Conservation (phyloP, 306 rosid species). For the Quillaja saponaria region DNA sequence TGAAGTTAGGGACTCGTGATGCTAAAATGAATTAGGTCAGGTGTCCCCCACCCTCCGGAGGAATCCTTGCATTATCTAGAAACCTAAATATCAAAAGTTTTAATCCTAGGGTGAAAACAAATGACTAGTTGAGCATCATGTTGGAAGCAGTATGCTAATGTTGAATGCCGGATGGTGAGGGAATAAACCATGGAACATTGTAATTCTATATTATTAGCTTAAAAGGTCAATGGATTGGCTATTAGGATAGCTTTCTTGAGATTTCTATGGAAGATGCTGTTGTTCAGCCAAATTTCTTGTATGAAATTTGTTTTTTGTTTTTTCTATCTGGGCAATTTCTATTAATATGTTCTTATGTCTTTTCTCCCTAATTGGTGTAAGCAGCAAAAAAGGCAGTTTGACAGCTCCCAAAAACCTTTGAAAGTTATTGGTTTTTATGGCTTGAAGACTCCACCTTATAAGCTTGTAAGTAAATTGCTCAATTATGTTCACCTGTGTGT, state of each 20-base stretch:
- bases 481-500: constrained; percentile 21
- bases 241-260: constrained; percentile 16
- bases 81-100: neutral
- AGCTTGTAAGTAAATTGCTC: constrained; percentile 58
- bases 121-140: neutral
- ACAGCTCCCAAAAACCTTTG: constrained; percentile 41
- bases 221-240: neutral
- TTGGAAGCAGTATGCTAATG: constrained; percentile 4
- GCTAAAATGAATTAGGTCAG: constrained; percentile 3
- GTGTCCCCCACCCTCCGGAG: no score
- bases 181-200: neutral
- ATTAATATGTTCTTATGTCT: constrained; percentile 10
- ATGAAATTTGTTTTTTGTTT: constrained; percentile 19
- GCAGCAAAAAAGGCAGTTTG: constrained; percentile 45
- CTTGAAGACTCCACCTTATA: constrained; percentile 84
- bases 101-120: constrained; percentile 7
- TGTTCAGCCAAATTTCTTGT: no score
- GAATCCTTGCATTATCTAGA: no score
- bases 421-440: constrained; percentile 67
- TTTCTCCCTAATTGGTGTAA: constrained; percentile 29
- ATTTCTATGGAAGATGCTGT: constrained; percentile 2
- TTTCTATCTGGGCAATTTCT: constrained; percentile 8
- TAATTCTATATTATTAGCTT: neutral
- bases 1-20: constrained; percentile 3
- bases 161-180: constrained; percentile 4